Percentiles rank a stretch among this genome's conserved stretches.
Conservation (phyloP, 306 rosid genomes). For the Rubus idaeus region DNA sequence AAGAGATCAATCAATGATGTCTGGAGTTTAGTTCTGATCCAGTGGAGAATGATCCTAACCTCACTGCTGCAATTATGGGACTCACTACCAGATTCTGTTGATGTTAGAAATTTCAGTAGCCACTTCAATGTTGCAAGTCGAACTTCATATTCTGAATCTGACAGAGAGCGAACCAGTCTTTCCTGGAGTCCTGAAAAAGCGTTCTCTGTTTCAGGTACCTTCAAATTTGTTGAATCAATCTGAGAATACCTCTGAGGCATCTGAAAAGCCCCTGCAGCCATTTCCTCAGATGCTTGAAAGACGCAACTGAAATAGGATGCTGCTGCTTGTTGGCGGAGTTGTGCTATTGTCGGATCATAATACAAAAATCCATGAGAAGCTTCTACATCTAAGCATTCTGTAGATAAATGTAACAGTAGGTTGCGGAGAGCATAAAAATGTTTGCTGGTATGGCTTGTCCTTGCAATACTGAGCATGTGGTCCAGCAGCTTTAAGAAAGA, state of each 20-base stretch:
- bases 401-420: constrained; percentile 67
- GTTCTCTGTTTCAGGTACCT: constrained; percentile 40
- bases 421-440: constrained; percentile 43
- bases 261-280: constrained; percentile 36
- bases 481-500: constrained; percentile 67
- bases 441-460: constrained; percentile 44
- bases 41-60: constrained; percentile 46
- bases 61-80: constrained; percentile 46
- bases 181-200: constrained; percentile 56
- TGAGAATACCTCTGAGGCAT: constrained; percentile 37
- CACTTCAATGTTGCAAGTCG: constrained; percentile 90
- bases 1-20: constrained; percentile 58
- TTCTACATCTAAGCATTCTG: constrained; percentile 69
- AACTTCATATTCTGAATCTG: constrained; percentile 83
- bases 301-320: constrained; percentile 79
- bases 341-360: constrained; percentile 80
- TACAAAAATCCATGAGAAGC: constrained; percentile 38
- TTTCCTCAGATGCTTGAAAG: constrained; percentile 61
- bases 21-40: constrained; percentile 68
- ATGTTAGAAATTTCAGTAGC: constrained; percentile 74
- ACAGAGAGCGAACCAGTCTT: constrained; percentile 65
- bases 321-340: constrained; percentile 85
- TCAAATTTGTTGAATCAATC: constrained; percentile 39
- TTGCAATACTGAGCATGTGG: constrained; percentile 77
- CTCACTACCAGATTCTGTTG: constrained; percentile 45